phyloP scores from a whole-genome alignment of 2,329 filamentous ascomycete species.

The Lachnellula subtilissima region DNA sequence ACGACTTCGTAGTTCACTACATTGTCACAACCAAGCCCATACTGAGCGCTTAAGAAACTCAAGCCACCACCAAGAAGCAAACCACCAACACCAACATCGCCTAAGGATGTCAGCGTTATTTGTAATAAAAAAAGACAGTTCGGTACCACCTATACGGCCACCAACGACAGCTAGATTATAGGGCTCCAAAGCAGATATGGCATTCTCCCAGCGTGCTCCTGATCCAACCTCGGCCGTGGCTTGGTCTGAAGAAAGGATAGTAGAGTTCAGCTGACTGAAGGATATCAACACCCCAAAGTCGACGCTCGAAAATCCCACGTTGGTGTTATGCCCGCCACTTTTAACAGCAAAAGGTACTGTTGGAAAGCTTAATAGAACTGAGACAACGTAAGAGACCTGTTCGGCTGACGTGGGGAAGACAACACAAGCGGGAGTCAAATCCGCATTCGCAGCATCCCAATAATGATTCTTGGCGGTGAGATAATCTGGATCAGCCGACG shows the following conservation, averaged over 20 bases:
- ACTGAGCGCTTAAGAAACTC: slow-evolving; percentile 29
- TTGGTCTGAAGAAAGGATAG: slow-evolving; percentile 24
- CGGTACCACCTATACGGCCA: slow-evolving; percentile 37
- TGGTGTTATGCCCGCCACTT: slow-evolving; percentile 39
- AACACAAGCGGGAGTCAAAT: slow-evolving; percentile 34
- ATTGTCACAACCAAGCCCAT: slow-evolving; percentile 45
- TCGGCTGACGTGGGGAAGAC: slow-evolving; percentile 31
- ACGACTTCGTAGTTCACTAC: slow-evolving; percentile 42
- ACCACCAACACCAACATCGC: slow-evolving; percentile 38
- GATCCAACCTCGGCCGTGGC: slow-evolving; percentile 28
- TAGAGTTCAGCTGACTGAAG: slow-evolving; percentile 30
- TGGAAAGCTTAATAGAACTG: slow-evolving; percentile 27
- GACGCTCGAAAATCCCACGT: slow-evolving; percentile 35
- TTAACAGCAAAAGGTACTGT: slow-evolving; percentile 37
- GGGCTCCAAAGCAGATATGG: slow-evolving; percentile 12
- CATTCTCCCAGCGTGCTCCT: slow-evolving; percentile 25
- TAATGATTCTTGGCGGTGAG: slow-evolving; percentile 25
- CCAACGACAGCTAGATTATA: slow-evolving; percentile 34
- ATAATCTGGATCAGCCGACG: slow-evolving; percentile 10
- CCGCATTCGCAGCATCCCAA: slow-evolving; percentile 33
- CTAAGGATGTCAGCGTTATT: slow-evolving; percentile 14
- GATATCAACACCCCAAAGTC: slow-evolving; percentile 34
- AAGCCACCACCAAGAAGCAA: slow-evolving; percentile 33
- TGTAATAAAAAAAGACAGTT: not conserved
- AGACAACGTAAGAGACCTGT: slow-evolving; percentile 33